Conservation (phyloP, 2,329 filamentous ascomycete species). For the Xylariaceae sp. region DNA sequence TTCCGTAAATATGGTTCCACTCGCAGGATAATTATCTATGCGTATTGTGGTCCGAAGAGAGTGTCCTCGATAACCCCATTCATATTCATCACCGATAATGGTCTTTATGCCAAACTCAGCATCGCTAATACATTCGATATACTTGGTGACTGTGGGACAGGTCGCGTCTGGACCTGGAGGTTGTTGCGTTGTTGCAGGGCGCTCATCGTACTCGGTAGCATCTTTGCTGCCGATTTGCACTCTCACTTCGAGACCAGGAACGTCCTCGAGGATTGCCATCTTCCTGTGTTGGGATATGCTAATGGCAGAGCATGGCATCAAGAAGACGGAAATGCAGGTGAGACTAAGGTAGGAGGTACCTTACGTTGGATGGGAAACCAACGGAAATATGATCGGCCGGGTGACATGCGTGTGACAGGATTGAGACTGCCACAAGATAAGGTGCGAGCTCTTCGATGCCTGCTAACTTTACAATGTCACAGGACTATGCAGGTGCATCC, state of each 20-base stretch:
- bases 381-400: no score
- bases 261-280: conserved; percentile 36
- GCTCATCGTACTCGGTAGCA: conserved; percentile 34
- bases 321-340: no score
- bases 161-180: conserved; percentile 7
- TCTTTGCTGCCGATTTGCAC: conserved; percentile 33
- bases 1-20: no score
- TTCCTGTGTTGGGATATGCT: no score
- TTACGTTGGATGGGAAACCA: no score
- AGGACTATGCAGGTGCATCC: no score
- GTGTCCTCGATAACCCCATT: conserved; percentile 31
- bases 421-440: no score
- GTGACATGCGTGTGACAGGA: no score
- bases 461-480: no score
- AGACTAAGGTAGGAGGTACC: no score
- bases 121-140: conserved; percentile 40
- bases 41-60: conserved; percentile 13
- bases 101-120: conserved; percentile 34
- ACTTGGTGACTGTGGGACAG: conserved; percentile 32
- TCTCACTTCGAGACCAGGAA: conserved; percentile 35
- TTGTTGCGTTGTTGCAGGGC: conserved; percentile 28
- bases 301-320: no score
- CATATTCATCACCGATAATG: conserved; percentile 23
- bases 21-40: conserved; percentile 35
- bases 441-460: no score